phyloP scores from a whole-genome alignment of 2,329 filamentous ascomycete species.

The Penicillium hordei region DNA sequence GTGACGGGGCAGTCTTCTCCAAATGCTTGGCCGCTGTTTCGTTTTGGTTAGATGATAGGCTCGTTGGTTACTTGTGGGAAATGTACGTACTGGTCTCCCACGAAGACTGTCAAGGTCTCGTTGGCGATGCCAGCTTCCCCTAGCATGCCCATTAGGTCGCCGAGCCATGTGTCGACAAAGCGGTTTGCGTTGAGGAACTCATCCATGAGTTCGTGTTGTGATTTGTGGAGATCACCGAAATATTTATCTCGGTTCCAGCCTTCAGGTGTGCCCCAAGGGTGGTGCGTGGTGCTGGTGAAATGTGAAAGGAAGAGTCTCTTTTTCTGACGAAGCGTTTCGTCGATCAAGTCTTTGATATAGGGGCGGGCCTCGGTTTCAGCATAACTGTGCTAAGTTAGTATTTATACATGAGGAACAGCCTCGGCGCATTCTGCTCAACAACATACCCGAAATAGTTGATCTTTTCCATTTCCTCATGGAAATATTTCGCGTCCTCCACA shows the following conservation, averaged over 20 bases:
- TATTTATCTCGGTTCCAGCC: constrained; percentile 4
- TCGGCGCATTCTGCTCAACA: not conserved
- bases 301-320: constrained; percentile 34
- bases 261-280: constrained; percentile 40
- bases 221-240: not conserved
- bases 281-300: constrained; percentile 41
- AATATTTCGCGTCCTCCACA: constrained; percentile 33
- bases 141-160: constrained; percentile 16
- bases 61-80: not conserved
- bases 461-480: constrained; percentile 29
- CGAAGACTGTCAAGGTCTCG: constrained; percentile 24
- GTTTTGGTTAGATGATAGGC: not conserved
- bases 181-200: constrained; percentile 24
- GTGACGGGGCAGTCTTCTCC: constrained; percentile 22
- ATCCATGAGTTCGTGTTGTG: constrained; percentile 17
- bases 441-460: constrained; percentile 47
- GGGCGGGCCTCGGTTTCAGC: constrained; percentile 42
- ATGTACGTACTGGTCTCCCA: constrained; percentile 24
- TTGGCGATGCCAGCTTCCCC: constrained; percentile 22
- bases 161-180: constrained; percentile 15
- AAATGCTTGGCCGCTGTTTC: constrained; percentile 20
- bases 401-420: not conserved
- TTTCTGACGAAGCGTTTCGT: constrained; percentile 28
- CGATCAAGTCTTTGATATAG: constrained; percentile 39
- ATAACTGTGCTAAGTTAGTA: constrained; percentile 23